Percentiles rank a stretch among this genome's conserved stretches.
These are phyloP conservation scores for Biancaea sappan DNA, from an alignment of 306 rosid genomes.

Conservation along the genomic window DNA sequence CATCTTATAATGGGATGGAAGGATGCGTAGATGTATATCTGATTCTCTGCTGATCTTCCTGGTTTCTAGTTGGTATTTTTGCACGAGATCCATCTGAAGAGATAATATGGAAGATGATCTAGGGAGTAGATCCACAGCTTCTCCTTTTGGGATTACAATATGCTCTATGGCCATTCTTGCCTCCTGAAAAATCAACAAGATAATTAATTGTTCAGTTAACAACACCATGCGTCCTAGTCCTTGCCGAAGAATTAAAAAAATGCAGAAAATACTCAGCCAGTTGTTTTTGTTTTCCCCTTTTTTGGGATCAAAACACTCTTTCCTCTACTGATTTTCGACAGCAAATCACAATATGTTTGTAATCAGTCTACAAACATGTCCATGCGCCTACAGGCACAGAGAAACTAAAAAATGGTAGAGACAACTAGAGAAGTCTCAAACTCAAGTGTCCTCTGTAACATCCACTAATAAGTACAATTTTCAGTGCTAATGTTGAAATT, in stretches of 20 bases:
- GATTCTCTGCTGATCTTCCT: conserved; percentile 51
- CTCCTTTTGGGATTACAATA: conserved; percentile 75
- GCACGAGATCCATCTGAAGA: conserved; percentile 69
- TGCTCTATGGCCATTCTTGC: conserved; percentile 91
- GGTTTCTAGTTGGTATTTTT: conserved; percentile 66
- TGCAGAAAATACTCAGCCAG: not conserved
- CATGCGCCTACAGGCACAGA: not conserved
- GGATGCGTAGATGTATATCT: conserved; percentile 57
- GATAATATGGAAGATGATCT: conserved; percentile 61
- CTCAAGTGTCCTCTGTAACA: not conserved
- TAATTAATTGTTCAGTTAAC: too few relatives aligned
- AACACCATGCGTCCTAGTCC: conserved; percentile 8
- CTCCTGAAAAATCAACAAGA: conserved; percentile 66
- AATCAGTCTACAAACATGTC: conserved; percentile 14
- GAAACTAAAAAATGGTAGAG: not conserved
- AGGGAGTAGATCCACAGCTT: conserved; percentile 77
- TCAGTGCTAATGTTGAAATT: not conserved
- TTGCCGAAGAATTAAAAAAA: not conserved
- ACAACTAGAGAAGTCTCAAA: not conserved
- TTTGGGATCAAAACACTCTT: too few relatives aligned
- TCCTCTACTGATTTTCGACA: not conserved
- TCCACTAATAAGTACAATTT: not conserved
- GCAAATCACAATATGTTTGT: not conserved
- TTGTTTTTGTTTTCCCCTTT: not conserved
- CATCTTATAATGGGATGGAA: conserved; percentile 49